Evolutionary conservation across 2,329 filamentous ascomycete species (phyloP), one percentile per base, ranked within the genome.

Genomic region (Trichoderma sp.): DNA sequence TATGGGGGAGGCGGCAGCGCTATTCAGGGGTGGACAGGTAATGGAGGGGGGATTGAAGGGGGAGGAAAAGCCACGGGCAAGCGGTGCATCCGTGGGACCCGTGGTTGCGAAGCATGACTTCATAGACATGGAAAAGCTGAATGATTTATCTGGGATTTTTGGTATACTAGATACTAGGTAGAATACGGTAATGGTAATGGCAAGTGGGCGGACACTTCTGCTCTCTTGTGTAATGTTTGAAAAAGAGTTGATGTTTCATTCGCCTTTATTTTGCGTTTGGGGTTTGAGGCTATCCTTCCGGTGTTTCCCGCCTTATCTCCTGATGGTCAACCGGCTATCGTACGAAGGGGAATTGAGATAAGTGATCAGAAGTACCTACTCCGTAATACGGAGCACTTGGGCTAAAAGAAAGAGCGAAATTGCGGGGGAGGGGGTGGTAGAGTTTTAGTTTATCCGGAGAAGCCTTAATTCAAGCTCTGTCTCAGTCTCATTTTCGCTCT

Each of bases 381-480:
- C 9, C n/a, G 15, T 28, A 36, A 55, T 26, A 43, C 39, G 32
- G 17, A 30, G 43, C 13, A 34, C 39, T 32, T 53, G n/a, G 23
- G 62, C 34, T 53, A 17, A 34, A 58, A 67, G 4, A 58, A 23
- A 20, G 28, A 15, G 50, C 30, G 11, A 39, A 20, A 57, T 28
- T 57, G 64, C 28, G 64, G 50, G 50, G 47, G 23, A 57, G 28
- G 34, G 50, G 53, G 50, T 57, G 32, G 23, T 30, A 32, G 55
- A 32, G 32, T n/a, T 20, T 23, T 53, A 36, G 15, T 66, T 66
- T 57, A 30, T 43, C 64, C 50, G 64, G 64, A 67, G 67, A 76
- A 76, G 76, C 76, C 76, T 74, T 74, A 76, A 76, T 78, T 53
- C 47, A 13, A 57, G 74, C 50, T 75, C 61, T 76, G 20, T 28